phyloP scores from a whole-genome alignment of 139 green algal genomes.

The Klebsormidium nitens region DNA sequence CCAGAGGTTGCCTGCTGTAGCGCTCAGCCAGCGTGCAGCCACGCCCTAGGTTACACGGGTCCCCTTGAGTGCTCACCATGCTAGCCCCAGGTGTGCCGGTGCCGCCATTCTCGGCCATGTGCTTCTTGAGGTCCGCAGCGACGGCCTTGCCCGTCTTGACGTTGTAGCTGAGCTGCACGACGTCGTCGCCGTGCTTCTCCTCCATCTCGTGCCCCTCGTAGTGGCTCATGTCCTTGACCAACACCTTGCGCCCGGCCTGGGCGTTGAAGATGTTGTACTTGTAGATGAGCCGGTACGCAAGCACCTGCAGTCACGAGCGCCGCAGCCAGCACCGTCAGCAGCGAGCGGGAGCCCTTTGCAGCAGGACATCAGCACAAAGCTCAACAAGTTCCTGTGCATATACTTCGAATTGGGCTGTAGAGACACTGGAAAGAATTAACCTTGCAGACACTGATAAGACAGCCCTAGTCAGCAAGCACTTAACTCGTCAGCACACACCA shows the following conservation, averaged over 20 bases:
- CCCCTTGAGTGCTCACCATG: no score
- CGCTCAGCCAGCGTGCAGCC: no score
- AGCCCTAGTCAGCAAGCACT: background rate
- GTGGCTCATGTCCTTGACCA: slow-evolving; percentile 53
- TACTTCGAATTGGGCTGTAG: no score
- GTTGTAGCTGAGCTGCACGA: slow-evolving; percentile 2
- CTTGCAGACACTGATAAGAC: background rate
- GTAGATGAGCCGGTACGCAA: slow-evolving; percentile 50
- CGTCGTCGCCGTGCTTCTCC: slow-evolving; percentile 32
- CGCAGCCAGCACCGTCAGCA: no score
- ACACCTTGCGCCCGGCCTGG: slow-evolving; percentile 50
- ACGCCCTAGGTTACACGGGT: no score
- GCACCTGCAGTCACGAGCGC: slow-evolving; percentile 37
- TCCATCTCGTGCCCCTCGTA: slow-evolving; percentile 32
- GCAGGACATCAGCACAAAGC: no score
- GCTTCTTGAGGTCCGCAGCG: background rate
- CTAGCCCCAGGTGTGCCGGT: no score
- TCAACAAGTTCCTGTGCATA: no score
- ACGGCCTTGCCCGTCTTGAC: background rate
- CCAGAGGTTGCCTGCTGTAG: no score
- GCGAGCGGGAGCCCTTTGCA: no score
- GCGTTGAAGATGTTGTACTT: slow-evolving; percentile 61
- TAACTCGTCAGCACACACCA: background rate
- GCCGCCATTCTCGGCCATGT: no score
- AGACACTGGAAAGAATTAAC: no score